Evolutionary conservation across 495 filamentous ascomycete genomes (phyloP).

Genomic region (Tetracladium setigerum): DNA sequence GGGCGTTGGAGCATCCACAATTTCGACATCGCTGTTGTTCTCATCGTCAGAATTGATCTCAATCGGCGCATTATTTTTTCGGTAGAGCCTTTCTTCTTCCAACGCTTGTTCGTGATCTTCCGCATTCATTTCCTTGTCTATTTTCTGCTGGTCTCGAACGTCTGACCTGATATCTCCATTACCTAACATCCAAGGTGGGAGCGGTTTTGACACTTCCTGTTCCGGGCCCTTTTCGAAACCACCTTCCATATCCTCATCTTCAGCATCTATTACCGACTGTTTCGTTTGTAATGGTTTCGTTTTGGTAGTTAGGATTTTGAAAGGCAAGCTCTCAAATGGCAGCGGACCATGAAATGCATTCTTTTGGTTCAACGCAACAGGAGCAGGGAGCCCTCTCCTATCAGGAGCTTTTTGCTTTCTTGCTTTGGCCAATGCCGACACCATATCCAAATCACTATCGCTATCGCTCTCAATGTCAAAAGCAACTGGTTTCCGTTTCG

Average conservation of each 20-base stretch:
- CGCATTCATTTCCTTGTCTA: conserved; percentile 37
- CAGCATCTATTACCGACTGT: conserved; percentile 18
- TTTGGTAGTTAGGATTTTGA: conserved; percentile 50
- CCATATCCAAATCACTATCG: conserved; percentile 57
- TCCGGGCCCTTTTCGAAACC: conserved; percentile 52
- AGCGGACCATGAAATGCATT: conserved; percentile 70
- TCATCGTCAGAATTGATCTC: conserved; percentile 30
- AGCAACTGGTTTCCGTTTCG: conserved; percentile 31
- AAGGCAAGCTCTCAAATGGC: conserved; percentile 80
- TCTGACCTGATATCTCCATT: conserved; percentile 44
- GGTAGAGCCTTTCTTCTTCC: conserved; percentile 33
- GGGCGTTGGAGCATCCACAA: conserved; percentile 35
- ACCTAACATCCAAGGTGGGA: conserved; percentile 84
- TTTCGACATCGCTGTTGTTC: conserved; percentile 42
- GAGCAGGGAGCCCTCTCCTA: conserved; percentile 17
- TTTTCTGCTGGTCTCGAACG: conserved; percentile 35
- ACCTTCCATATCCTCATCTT: conserved; percentile 52
- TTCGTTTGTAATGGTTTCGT: conserved; percentile 36
- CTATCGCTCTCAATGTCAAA: conserved; percentile 48
- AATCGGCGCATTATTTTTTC: conserved; percentile 15
- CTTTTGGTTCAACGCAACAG: conserved; percentile 30
- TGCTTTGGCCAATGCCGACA: conserved; percentile 45
- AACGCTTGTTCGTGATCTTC: conserved; percentile 44
- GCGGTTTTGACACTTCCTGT: conserved; percentile 46
- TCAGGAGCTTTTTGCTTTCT: conserved; percentile 34